Evolutionary conservation across 2,329 filamentous ascomycete genomes (phyloP).

Genomic region (Aspergillus quadrilineatus): DNA sequence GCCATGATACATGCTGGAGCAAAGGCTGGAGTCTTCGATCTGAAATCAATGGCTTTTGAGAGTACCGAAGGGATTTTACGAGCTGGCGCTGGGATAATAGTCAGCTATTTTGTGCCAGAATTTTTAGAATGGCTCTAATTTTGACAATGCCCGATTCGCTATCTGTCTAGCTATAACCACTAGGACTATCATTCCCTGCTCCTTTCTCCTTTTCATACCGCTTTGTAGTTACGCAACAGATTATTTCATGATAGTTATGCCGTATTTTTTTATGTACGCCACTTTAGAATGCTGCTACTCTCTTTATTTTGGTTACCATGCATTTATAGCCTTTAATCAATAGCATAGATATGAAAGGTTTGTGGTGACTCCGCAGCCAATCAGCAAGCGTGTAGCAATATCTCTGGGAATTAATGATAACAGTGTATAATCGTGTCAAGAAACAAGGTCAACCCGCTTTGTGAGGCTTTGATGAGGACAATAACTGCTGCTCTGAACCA

Average conservation of each 20-base stretch:
- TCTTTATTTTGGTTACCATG: too few relatives aligned
- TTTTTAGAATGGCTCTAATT: conserved; percentile 61
- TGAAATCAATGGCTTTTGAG: conserved; percentile 93
- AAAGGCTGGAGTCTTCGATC: conserved; percentile 92
- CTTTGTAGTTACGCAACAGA: too few relatives aligned
- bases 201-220: too few relatives aligned
- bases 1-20: conserved; percentile 97
- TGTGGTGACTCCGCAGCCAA: too few relatives aligned
- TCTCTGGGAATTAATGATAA: background rate
- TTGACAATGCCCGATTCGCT: background rate
- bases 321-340: too few relatives aligned
- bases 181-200: background rate
- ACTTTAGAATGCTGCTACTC: too few relatives aligned
- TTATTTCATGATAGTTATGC: too few relatives aligned
- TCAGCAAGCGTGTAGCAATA: too few relatives aligned
- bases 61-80: conserved; percentile 89
- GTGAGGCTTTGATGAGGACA: background rate
- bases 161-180: background rate
- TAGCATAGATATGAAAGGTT: too few relatives aligned
- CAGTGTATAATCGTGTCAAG: background rate
- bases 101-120: conserved; percentile 91
- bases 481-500: conserved; percentile 14
- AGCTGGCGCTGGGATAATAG: conserved; percentile 87
- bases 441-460: background rate
- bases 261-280: too few relatives aligned